Evolutionary conservation across 352 stramenopile genomes (phyloP).

Genomic region (Phytophthora pseudosyringae): DNA sequence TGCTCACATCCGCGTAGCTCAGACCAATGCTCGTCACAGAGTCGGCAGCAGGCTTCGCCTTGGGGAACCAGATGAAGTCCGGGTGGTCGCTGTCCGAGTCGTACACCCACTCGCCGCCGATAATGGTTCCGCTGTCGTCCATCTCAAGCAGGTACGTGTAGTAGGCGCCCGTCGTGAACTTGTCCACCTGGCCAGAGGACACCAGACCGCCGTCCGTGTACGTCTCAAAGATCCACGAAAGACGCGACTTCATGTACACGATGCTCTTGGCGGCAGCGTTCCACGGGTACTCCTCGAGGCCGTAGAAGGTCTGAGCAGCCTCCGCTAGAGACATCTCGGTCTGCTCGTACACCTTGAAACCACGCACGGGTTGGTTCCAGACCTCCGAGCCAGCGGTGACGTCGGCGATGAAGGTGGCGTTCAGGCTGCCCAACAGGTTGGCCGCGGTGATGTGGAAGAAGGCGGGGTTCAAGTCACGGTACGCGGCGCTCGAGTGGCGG

Average conservation of each 20-base stretch:
- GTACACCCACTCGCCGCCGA: constrained; percentile 44
- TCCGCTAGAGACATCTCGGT: constrained; percentile 33
- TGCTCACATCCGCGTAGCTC: no score
- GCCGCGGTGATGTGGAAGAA: constrained; percentile 46
- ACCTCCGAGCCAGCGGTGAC: constrained; percentile 43
- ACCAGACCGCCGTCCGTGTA: constrained; percentile 41
- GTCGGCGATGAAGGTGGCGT: constrained; percentile 50
- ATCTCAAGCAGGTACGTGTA: constrained; percentile 48
- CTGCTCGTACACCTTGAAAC: constrained; percentile 44
- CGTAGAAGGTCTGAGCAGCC: constrained; percentile 42
- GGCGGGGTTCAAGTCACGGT: constrained; percentile 50
- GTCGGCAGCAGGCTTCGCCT: background rate
- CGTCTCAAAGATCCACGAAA: constrained; percentile 51
- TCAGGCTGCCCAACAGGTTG: constrained; percentile 48
- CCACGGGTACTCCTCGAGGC: constrained; percentile 48
- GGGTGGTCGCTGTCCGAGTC: constrained; percentile 33
- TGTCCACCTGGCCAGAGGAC: constrained; percentile 26
- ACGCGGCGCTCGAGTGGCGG: constrained; percentile 33
- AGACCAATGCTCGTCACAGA: no score
- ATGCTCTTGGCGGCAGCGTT: no score
- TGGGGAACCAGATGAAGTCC: constrained; percentile 44
- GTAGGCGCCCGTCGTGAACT: constrained; percentile 31
- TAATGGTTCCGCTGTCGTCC: constrained; percentile 29
- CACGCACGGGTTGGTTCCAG: constrained; percentile 62
- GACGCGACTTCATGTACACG: constrained; percentile 44